Evolutionary conservation across 768 basidiomycete species (phyloP).

Genomic region (Suillus decipiens): DNA sequence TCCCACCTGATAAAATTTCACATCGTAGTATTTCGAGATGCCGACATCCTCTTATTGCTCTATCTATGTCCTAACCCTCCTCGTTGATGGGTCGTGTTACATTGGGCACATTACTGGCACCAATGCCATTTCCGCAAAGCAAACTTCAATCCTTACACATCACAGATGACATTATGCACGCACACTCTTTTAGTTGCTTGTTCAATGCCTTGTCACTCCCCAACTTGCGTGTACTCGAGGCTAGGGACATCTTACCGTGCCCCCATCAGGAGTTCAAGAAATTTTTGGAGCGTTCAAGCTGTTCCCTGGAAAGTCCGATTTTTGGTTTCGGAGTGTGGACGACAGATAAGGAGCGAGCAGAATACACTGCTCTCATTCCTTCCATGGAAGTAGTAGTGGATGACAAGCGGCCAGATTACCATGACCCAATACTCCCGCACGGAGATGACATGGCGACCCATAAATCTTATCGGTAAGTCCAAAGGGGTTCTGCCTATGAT

Average conservation of each 20-base stretch:
- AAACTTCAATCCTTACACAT: not conserved
- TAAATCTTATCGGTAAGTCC: too few relatives aligned
- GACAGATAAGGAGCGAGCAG: not conserved
- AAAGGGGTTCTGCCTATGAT: too few relatives aligned
- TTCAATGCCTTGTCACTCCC: not conserved
- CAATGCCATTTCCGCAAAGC: not conserved
- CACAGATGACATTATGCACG: fast-evolving
- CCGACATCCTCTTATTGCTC: not conserved
- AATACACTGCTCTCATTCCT: not conserved
- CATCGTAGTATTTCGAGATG: too few relatives aligned
- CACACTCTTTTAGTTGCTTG: not conserved
- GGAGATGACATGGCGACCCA: too few relatives aligned
- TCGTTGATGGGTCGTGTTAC: not conserved
- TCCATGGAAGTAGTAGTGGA: not conserved
- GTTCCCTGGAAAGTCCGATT: not conserved
- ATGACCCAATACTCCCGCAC: too few relatives aligned
- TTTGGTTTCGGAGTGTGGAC: not conserved
- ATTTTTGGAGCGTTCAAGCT: not conserved
- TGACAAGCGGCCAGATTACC: too few relatives aligned
- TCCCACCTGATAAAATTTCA: not conserved
- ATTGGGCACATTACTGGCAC: too few relatives aligned
- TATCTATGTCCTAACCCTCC: not conserved
- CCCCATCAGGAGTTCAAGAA: not conserved
- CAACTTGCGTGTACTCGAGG: not conserved
- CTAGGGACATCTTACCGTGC: not conserved